A percentile compares a stretch with the other conserved stretches of the same genome.
These are phyloP conservation scores for Dorcoceras hygrometricum DNA, from an alignment of 257 asterid species.

Conservation along the genomic window DNA sequence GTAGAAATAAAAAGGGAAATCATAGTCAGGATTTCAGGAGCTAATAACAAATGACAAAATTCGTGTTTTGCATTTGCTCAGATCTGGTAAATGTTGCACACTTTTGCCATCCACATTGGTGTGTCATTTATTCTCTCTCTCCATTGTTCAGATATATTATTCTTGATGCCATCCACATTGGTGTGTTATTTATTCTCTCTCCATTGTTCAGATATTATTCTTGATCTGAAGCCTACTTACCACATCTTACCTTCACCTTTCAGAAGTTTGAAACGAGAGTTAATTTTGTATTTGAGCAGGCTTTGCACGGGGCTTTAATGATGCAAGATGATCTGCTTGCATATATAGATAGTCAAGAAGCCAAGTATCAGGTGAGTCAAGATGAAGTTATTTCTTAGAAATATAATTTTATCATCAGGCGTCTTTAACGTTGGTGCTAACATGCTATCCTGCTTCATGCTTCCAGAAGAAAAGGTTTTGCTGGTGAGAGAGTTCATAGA, in stretches of 20 bases:
- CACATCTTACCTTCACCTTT: neutral
- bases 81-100: neutral
- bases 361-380: conserved; percentile 45
- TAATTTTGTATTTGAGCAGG: conserved; percentile 34
- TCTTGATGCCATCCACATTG: neutral
- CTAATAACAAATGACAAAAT: neutral
- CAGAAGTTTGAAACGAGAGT: conserved; percentile 11
- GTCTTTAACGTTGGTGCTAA: no score
- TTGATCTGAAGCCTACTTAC: neutral
- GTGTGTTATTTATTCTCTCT: neutral
- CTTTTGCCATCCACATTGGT: neutral
- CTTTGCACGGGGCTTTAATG: conserved; percentile 69
- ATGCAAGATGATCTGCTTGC: conserved; percentile 82
- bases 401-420: neutral
- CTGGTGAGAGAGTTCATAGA: conserved; percentile 34
- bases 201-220: neutral
- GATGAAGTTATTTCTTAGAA: conserved; percentile 8
- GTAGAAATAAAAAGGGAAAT: neutral
- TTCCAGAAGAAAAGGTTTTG: conserved; percentile 63
- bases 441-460: conserved; percentile 17
- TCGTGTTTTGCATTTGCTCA: neutral
- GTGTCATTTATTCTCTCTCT: neutral
- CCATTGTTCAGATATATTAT: neutral
- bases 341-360: conserved; percentile 58
- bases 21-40: neutral